These are phyloP conservation scores for Syzygium jambos DNA, from an alignment of 345 rosid genomes.

Conservation along the genomic window DNA sequence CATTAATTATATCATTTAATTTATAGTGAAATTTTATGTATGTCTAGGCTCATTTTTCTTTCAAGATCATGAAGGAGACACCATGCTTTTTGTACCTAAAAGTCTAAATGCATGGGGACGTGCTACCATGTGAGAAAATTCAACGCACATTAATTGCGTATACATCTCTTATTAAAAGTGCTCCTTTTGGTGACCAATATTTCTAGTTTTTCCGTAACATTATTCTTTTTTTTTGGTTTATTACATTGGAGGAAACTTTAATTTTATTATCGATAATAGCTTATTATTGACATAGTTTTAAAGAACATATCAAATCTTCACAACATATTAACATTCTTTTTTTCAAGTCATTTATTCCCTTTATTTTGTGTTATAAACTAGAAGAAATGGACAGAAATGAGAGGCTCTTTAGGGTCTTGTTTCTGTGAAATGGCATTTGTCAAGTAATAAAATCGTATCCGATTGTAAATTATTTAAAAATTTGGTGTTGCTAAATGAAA, in stretches of 20 bases:
- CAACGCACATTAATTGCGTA: not conserved
- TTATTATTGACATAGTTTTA: not conserved
- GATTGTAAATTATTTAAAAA: not conserved
- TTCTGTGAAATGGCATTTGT: not conserved
- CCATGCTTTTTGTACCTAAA: not conserved
- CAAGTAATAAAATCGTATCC: not conserved
- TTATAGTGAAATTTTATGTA: not conserved
- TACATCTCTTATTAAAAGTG: not conserved
- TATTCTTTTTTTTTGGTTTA: too few relatives aligned
- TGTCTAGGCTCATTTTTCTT: not conserved
- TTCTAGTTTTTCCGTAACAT: too few relatives aligned
- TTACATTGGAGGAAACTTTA: too few relatives aligned
- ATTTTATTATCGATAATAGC: not conserved
- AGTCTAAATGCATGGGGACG: not conserved
- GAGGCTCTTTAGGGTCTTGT: not conserved
- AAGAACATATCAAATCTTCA: not conserved
- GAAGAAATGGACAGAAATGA: not conserved
- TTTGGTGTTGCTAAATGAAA: not conserved
- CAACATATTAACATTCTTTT: not conserved
- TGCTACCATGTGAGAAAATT: not conserved
- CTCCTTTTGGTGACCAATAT: too few relatives aligned
- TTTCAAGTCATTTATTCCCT: not conserved
- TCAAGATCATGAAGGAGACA: not conserved
- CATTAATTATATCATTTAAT: fast-evolving
- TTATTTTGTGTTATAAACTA: not conserved